Evolutionary conservation across 768 basidiomycete genomes (phyloP), one percentile per base, ranked within the genome.

Genomic region (Trametopsis cervina): DNA sequence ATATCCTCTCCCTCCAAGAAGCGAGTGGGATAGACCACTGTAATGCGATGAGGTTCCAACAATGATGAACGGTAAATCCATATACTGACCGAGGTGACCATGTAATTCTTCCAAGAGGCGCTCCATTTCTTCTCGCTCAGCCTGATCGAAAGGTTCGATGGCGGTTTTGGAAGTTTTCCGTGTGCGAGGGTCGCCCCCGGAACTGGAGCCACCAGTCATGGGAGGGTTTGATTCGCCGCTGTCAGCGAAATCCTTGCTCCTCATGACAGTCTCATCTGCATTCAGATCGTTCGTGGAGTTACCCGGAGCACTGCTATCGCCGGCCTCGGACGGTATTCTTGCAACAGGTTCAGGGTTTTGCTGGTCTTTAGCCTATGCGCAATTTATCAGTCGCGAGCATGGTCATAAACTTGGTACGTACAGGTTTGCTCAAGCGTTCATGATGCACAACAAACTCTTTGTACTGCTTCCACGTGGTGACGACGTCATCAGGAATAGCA

Each of bases 391-490:
- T 11, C 54, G 38, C 37, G 9, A 42, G n/a, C 42, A 13, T n/a
- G n/a, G n/a, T n/a, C n/a, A n/a, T n/a, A n/a, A n/a, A n/a, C n/a
- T n/a, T 29, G 35, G 45, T 17, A 65, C 78, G 52, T 59, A 87
- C 89, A 25, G 74, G 76, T 65, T 80, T 86, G 56, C 74, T 78
- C 52, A 89, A 58, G 2, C 86, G 78, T 52, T 91, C 89, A 40
- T 91, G 85, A 59, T 85, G 75, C 4, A 72, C 64, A 40, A 85
- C 68, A 57, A 89, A 97, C 53, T 94, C 89, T 61, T 84, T 94
- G 67, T 85, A 97, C 60, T 91, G 87, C 59, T 93, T 93, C 95
- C 95, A 99, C 0, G 94, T 95, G 1, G 84, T 85, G 51, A 97
- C 79, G 20, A 82, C 72, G 62, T 99, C 94, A 63, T 98, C 95